Conservation (phyloP, 257 asterid genomes). For the Sherardia arvensis region DNA sequence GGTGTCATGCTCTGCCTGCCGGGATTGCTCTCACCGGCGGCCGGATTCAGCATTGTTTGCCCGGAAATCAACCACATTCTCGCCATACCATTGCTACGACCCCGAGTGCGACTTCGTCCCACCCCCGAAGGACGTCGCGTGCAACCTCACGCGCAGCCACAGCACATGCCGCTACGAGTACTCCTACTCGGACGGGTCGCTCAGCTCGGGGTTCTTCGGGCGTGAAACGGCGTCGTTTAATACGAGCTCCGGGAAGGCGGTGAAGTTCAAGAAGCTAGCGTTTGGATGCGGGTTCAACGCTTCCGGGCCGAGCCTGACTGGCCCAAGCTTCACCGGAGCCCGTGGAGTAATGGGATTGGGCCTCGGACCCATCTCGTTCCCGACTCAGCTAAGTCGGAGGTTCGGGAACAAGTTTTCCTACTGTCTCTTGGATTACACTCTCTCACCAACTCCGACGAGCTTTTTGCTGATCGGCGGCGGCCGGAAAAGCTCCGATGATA, state of each 20-base stretch:
- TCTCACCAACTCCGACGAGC: slow-evolving; percentile 68
- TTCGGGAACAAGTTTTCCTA: slow-evolving; percentile 68
- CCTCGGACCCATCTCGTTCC: slow-evolving; percentile 60
- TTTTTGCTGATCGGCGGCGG: slow-evolving; percentile 53
- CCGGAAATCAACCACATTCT: slow-evolving; percentile 58
- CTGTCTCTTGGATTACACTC: slow-evolving; percentile 66
- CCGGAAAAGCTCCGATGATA: slow-evolving; percentile 9
- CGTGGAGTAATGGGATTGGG: slow-evolving; percentile 82
- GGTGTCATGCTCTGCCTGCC: slow-evolving; percentile 80
- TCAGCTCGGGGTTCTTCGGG: slow-evolving; percentile 62
- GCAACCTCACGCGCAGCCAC: slow-evolving; percentile 69
- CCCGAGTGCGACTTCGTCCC: slow-evolving; percentile 49
- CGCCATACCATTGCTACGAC: slow-evolving; percentile 59
- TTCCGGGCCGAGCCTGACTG: slow-evolving; percentile 63
- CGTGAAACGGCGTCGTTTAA: slow-evolving; percentile 59
- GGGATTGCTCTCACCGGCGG: slow-evolving; percentile 34
- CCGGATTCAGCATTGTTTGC: slow-evolving; percentile 47
- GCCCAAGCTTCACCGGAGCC: slow-evolving; percentile 55
- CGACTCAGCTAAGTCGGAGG: slow-evolving; percentile 54
- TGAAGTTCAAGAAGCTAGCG: slow-evolving; percentile 24
- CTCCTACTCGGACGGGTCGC: slow-evolving; percentile 65
- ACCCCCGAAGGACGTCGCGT: slow-evolving; percentile 29
- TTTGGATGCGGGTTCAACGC: slow-evolving; percentile 69
- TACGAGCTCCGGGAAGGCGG: slow-evolving; percentile 31
- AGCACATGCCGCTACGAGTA: slow-evolving; percentile 66